Evolutionary conservation across 495 filamentous ascomycete genomes (phyloP).

Genomic region (Pyrenopolyporus hunteri): DNA sequence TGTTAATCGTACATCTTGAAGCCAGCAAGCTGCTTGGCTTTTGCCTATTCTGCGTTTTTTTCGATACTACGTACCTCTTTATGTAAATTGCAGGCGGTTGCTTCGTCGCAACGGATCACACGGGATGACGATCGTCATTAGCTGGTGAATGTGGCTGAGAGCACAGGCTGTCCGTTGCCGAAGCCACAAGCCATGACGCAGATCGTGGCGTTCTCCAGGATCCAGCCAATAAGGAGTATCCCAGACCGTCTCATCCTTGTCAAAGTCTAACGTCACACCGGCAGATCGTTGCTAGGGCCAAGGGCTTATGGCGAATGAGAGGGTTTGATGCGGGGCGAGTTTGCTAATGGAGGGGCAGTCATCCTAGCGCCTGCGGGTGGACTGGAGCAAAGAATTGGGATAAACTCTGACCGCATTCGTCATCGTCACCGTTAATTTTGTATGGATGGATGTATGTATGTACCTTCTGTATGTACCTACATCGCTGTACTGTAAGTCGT

Average conservation of each 20-base stretch:
- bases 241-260: constrained; percentile 1
- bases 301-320: constrained; percentile 20
- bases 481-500: not conserved
- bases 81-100: no score
- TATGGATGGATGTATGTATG: not conserved
- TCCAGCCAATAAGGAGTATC: constrained; percentile 19
- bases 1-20: no score
- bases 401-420: constrained; percentile 30
- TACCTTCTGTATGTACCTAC: not conserved
- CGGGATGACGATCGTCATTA: constrained; percentile 38
- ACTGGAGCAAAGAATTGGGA: constrained; percentile 12
- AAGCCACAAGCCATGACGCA: constrained; percentile 29
- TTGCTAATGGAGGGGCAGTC: constrained; percentile 26
- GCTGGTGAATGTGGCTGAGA: constrained; percentile 16
- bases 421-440: constrained; percentile 27
- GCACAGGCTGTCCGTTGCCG: not conserved
- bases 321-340: not conserved
- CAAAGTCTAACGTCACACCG: constrained; percentile 15
- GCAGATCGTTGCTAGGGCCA: constrained; percentile 31
- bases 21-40: no score
- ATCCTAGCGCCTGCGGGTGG: not conserved
- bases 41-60: not conserved
- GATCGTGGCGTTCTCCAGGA: constrained; percentile 6
- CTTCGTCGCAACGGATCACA: constrained; percentile 22
- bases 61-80: not conserved